Percentiles rank a stretch among this genome's conserved stretches.
phyloP scores from a whole-genome alignment of 768 basidiomycete species.

The Boletales sp. region DNA sequence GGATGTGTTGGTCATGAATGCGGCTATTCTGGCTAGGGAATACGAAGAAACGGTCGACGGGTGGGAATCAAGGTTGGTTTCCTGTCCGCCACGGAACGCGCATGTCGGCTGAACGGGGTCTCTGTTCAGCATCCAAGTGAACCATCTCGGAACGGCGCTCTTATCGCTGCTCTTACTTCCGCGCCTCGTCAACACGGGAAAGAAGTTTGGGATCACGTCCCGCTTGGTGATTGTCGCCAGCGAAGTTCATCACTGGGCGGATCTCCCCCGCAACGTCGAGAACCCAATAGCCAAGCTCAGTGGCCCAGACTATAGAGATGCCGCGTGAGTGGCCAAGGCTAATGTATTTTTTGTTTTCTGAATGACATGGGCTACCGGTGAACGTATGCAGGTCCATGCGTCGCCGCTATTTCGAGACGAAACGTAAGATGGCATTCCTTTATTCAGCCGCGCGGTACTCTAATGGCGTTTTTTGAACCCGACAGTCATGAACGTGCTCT shows the following conservation, averaged over 20 bases:
- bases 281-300: constrained; percentile 26
- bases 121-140: constrained; percentile 31
- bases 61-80: constrained; percentile 42
- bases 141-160: constrained; percentile 31
- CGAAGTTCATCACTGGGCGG: constrained; percentile 19
- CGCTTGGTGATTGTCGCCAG: constrained; percentile 33
- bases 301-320: constrained; percentile 16
- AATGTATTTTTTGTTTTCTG: not conserved
- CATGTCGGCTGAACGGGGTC: no score
- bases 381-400: constrained; percentile 13
- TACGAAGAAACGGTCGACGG: constrained; percentile 37
- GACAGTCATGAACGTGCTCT: constrained; percentile 31
- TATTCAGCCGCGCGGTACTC: no score
- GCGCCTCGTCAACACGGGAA: constrained; percentile 23
- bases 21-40: constrained; percentile 19
- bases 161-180: constrained; percentile 33
- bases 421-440: constrained; percentile 18
- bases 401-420: constrained; percentile 23
- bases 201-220: constrained; percentile 17
- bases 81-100: not conserved
- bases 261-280: constrained; percentile 18
- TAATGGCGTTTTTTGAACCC: no score
- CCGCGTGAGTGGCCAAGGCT: constrained; percentile 9
- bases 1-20: constrained; percentile 42
- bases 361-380: not conserved